Base-by-base conservation (phyloP, 352 stramenopile species). In the Pythium phragmiticola region DNA sequence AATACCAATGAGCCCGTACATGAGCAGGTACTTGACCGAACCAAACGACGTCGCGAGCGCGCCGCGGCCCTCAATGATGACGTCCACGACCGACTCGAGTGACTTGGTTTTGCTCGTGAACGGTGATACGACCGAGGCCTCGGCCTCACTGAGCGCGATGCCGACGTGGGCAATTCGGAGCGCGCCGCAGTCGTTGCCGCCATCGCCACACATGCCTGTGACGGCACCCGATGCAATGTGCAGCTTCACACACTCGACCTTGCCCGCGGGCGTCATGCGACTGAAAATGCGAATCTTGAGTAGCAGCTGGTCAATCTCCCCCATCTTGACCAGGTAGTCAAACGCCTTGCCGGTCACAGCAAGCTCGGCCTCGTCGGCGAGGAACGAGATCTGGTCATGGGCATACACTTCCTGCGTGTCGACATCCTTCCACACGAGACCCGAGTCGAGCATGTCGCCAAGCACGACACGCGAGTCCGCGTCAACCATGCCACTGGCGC, bases 141-240 rank as follows among this genome's bases (percentile, higher is more conserved):
- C 90, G 1, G 88, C 79, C 59, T 95, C 84, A 45, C 88, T 97
- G 19, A 98, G 73, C 17, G 92, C 90, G 34, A 98, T 77, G 49
- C 90, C 90, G n/a, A 97, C 88, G 74, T 97, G 90, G 14, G 92
- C 90, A 33, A 93, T 88, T 67, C 90, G 92, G 12, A 98, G 69
- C 30, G 90, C 90, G 58, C 92, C 92, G 63, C 89, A 97, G 61
- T 98, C 92, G 65, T 98, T 98, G 14, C 89, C 89, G 43, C 87
- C 87, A 52, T 95, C 87, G 46, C 87, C 87, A 34, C 84, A 93
- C 87, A 95, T 95, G 8, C 80, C 83, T 7, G 80, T 90, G 8
- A 95, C 82, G 3, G 76, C 78, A 30, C 84, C 84, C 1, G 72
- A 69, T 5, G 53, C 65, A 65, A 90, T 91, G 43, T 63, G 41